phyloP scores from a whole-genome alignment of 345 rosid genomes.

The Fremontodendron californicum region DNA sequence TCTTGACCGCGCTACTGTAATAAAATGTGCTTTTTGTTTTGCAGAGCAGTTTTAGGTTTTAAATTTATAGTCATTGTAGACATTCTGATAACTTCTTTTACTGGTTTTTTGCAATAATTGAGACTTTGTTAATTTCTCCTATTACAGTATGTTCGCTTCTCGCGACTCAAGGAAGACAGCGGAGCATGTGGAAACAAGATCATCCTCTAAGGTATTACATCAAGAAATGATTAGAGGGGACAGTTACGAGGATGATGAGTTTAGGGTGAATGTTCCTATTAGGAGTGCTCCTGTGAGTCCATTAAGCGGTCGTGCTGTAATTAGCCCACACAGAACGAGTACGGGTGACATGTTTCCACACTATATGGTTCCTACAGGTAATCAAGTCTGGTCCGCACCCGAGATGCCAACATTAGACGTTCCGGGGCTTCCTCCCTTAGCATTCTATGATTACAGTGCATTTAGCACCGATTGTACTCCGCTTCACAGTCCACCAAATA shows the following conservation, averaged over 20 bases:
- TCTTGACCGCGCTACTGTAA: not conserved
- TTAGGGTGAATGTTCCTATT: slow-evolving; percentile 41
- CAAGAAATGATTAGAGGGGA: slow-evolving; percentile 29
- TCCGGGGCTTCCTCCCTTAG: slow-evolving; percentile 56
- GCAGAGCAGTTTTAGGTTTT: no score
- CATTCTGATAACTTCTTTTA: not conserved
- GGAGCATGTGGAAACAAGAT: slow-evolving; percentile 35
- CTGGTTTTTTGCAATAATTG: not conserved
- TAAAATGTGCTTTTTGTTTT: not conserved
- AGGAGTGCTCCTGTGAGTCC: slow-evolving; percentile 76
- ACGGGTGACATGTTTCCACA: slow-evolving; percentile 36
- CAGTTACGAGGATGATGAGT: slow-evolving; percentile 36
- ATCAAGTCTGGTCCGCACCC: slow-evolving; percentile 79
- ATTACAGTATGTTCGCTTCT: slow-evolving; percentile 33
- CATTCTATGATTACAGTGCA: slow-evolving; percentile 41
- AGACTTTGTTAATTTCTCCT: not conserved
- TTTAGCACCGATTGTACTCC: slow-evolving; percentile 68
- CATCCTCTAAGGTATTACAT: slow-evolving; percentile 14
- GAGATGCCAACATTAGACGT: slow-evolving; percentile 57
- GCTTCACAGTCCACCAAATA: slow-evolving; percentile 56
- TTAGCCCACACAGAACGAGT: slow-evolving; percentile 50
- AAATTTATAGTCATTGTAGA: not conserved
- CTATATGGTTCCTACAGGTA: slow-evolving; percentile 39
- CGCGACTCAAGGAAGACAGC: slow-evolving; percentile 31
- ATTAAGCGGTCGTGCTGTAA: slow-evolving; percentile 42